Conservation (phyloP, 345 rosid genomes). For the Jatropha curcas region DNA sequence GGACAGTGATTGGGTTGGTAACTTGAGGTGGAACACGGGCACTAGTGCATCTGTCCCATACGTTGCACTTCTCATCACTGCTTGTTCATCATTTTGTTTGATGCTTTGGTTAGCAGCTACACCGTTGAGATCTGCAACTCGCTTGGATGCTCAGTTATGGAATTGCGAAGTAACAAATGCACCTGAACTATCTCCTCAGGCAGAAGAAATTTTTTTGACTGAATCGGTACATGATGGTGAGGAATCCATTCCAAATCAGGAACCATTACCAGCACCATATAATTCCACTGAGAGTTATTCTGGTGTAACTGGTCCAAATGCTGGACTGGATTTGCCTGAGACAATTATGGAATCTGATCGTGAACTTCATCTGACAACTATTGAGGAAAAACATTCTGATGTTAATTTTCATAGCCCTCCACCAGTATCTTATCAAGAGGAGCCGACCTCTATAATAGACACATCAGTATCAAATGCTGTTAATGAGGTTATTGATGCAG, state of each 20-base stretch:
- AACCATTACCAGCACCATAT: constrained; percentile 30
- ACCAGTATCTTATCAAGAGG: constrained; percentile 25
- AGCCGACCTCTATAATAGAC: constrained; percentile 14
- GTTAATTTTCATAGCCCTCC: constrained; percentile 28
- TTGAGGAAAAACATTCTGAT: constrained; percentile 43
- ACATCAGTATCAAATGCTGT: constrained; percentile 25
- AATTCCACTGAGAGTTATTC: constrained; percentile 38
- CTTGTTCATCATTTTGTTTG: constrained; percentile 68
- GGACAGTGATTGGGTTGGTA: constrained; percentile 83
- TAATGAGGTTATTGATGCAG: constrained; percentile 40
- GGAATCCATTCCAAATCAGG: constrained; percentile 36
- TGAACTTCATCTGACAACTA: constrained; percentile 44
- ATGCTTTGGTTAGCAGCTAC: constrained; percentile 90
- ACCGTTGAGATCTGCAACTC: constrained; percentile 77
- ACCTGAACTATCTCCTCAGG: constrained; percentile 36
- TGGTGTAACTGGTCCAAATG: constrained; percentile 42
- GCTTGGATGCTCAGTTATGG: constrained; percentile 52
- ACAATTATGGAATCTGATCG: constrained; percentile 53
- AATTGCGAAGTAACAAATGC: constrained; percentile 49
- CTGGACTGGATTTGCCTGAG: constrained; percentile 53
- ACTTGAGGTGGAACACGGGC: constrained; percentile 73
- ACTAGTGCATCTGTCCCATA: constrained; percentile 53
- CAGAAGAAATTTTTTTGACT: constrained; percentile 41
- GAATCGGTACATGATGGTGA: constrained; percentile 33
- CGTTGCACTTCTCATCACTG: constrained; percentile 55